phyloP scores from a whole-genome alignment of 345 rosid species.

The Arabidopsis arenosa region DNA sequence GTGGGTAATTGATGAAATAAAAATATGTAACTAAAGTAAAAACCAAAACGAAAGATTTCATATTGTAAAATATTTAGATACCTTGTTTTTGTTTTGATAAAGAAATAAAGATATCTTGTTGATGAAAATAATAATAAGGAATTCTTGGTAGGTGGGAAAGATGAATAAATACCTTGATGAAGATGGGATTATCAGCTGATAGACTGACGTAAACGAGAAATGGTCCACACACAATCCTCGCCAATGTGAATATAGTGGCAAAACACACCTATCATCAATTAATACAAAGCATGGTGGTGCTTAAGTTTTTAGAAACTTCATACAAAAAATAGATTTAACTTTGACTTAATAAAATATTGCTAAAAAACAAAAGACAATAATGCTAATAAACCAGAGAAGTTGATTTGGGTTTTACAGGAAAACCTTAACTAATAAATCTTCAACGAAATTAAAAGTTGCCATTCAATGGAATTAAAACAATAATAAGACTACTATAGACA shows the following conservation, averaged over 20 bases:
- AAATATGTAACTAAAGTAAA: conserved; percentile 2
- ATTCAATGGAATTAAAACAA: no score
- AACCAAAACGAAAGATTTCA: background rate
- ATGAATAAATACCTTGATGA: conserved; percentile 39
- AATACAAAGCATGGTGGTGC: background rate
- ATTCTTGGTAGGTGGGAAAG: background rate
- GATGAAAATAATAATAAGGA: background rate
- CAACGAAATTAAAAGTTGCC: background rate
- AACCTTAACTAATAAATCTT: background rate
- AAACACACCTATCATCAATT: conserved; percentile 40
- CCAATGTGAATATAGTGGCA: conserved; percentile 45
- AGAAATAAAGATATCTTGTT: background rate
- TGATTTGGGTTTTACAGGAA: background rate
- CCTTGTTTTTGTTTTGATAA: background rate
- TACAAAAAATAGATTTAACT: background rate
- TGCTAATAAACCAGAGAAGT: background rate
- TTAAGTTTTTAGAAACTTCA: background rate
- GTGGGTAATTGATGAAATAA: background rate
- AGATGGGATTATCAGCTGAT: conserved; percentile 43
- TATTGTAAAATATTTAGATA: conserved; percentile 1
- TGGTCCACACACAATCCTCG: conserved; percentile 50
- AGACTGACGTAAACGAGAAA: conserved; percentile 43
- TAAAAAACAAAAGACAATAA: background rate
- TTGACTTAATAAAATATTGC: background rate
- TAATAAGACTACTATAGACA: no score